Percentiles rank a stretch among this genome's conserved stretches.
Conservation (phyloP, 352 stramenopile genomes). For the Phytopythium aichiense region DNA sequence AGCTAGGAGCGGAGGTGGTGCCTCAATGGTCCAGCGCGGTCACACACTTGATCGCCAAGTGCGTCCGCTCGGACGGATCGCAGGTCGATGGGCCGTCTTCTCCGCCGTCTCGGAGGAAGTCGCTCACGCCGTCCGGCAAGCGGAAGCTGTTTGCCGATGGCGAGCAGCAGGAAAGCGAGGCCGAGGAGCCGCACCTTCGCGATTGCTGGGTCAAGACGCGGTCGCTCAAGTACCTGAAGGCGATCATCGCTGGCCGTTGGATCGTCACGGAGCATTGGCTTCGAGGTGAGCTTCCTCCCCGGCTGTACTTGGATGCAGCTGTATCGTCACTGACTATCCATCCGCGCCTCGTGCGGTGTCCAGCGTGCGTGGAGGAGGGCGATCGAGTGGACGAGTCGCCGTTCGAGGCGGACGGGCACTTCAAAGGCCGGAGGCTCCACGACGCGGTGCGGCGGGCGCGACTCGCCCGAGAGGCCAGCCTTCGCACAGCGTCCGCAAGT, state of each 20-base stretch:
- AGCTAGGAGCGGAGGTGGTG: slow-evolving; percentile 44
- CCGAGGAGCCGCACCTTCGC: slow-evolving; percentile 1
- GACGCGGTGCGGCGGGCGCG: slow-evolving; percentile 51
- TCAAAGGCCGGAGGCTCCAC: slow-evolving; percentile 45
- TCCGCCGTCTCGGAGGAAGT: neutral
- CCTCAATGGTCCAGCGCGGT: slow-evolving; percentile 50
- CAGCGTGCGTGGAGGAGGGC: slow-evolving; percentile 36
- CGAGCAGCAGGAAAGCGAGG: slow-evolving; percentile 9
- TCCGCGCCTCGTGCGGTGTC: slow-evolving; percentile 3
- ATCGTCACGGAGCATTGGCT: slow-evolving; percentile 85
- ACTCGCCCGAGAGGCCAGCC: slow-evolving; percentile 32
- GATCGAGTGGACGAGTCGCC: slow-evolving; percentile 38
- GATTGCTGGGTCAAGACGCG: slow-evolving; percentile 77
- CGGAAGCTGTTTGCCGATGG: slow-evolving; percentile 42
- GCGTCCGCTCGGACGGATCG: slow-evolving; percentile 32
- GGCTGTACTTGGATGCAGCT: neutral
- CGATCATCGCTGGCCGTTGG: slow-evolving; percentile 70
- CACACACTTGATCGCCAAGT: slow-evolving; percentile 84
- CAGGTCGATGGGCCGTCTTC: neutral
- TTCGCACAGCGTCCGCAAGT: slow-evolving; percentile 14
- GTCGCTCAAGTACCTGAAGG: slow-evolving; percentile 86
- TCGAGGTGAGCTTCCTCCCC: slow-evolving; percentile 25
- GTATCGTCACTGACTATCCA: neutral
- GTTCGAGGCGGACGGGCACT: slow-evolving; percentile 58
- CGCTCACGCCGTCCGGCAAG: slow-evolving; percentile 23